Percentiles rank a stretch among this genome's conserved stretches.
phyloP scores from a whole-genome alignment of 169 alveolate species.

The Babesia divergens region DNA sequence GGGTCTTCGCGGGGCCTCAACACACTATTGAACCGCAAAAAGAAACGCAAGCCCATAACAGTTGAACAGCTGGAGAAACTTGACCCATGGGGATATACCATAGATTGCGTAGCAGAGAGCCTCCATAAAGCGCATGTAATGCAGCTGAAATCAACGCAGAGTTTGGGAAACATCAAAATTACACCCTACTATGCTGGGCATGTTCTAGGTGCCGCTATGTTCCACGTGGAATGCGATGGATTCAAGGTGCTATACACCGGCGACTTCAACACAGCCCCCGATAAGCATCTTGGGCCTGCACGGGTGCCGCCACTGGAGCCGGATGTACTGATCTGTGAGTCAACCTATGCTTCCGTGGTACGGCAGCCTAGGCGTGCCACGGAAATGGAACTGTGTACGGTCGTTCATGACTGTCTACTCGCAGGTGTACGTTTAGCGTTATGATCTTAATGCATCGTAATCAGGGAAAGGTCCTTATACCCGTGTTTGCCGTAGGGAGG shows the following conservation, averaged over 20 bases:
- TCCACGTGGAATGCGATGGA: slow-evolving; percentile 88
- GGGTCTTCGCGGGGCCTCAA: slow-evolving; percentile 21
- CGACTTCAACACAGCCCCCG: slow-evolving; percentile 94
- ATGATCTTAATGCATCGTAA: slow-evolving; percentile 52
- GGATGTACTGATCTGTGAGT: slow-evolving; percentile 92
- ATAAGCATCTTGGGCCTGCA: slow-evolving; percentile 96
- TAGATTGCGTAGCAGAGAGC: slow-evolving; percentile 83
- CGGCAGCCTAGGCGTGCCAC: slow-evolving; percentile 93
- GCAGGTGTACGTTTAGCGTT: slow-evolving; percentile 66
- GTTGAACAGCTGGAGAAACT: slow-evolving; percentile 46
- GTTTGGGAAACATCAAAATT: slow-evolving; percentile 82
- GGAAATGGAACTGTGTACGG: slow-evolving; percentile 92
- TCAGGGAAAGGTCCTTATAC: slow-evolving; percentile 93
- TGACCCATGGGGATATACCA: slow-evolving; percentile 81
- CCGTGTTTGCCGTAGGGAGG: slow-evolving; percentile 98
- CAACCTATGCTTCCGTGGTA: slow-evolving; percentile 95
- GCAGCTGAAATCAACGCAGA: slow-evolving; percentile 87
- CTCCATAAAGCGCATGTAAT: slow-evolving; percentile 82
- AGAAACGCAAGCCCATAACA: slow-evolving; percentile 66
- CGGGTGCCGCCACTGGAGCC: slow-evolving; percentile 90
- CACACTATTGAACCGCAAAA: slow-evolving; percentile 50
- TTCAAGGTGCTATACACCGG: slow-evolving; percentile 93
- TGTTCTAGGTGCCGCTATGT: slow-evolving; percentile 97
- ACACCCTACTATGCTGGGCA: slow-evolving; percentile 98
- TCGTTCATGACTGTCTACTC: slow-evolving; percentile 82